Conservation (phyloP, 164 flowering plant species). For the Pachysandra terminalis region DNA sequence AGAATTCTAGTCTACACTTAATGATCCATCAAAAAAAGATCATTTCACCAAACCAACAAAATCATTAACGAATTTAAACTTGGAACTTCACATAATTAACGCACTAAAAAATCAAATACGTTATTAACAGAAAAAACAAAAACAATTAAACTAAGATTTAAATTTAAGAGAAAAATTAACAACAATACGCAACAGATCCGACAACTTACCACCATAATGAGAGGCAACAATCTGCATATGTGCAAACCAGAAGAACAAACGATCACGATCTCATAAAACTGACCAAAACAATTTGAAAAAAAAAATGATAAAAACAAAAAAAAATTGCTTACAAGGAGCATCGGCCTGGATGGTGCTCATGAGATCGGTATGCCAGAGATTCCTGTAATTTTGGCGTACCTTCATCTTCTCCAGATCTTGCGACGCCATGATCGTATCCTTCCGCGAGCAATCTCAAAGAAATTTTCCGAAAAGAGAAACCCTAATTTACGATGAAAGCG, state of each 20-base stretch:
- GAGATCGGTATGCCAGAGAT: slow-evolving; percentile 91
- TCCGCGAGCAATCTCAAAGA: background rate
- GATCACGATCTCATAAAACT: background rate
- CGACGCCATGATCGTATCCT: slow-evolving; percentile 34
- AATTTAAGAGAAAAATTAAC: background rate
- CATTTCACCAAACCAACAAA: no score
- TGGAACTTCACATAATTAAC: no score
- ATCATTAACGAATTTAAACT: no score
- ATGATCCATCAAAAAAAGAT: no score
- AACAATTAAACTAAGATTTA: no score
- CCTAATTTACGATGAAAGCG: background rate
- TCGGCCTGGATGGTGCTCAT: slow-evolving; percentile 60
- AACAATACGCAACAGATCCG: slow-evolving; percentile 16
- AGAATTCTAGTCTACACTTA: no score
- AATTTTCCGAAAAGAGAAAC: background rate
- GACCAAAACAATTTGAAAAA: background rate
- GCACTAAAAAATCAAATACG: no score
- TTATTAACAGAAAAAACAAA: no score
- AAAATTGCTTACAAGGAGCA: slow-evolving; percentile 49
- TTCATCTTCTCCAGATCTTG: slow-evolving; percentile 68
- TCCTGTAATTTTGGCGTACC: slow-evolving; percentile 66
- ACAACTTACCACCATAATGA: slow-evolving; percentile 37
- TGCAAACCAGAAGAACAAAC: background rate
- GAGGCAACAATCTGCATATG: slow-evolving; percentile 48
- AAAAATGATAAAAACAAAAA: no score